Conservation (phyloP, 148 eudicot species). For the Silene latifolia region DNA sequence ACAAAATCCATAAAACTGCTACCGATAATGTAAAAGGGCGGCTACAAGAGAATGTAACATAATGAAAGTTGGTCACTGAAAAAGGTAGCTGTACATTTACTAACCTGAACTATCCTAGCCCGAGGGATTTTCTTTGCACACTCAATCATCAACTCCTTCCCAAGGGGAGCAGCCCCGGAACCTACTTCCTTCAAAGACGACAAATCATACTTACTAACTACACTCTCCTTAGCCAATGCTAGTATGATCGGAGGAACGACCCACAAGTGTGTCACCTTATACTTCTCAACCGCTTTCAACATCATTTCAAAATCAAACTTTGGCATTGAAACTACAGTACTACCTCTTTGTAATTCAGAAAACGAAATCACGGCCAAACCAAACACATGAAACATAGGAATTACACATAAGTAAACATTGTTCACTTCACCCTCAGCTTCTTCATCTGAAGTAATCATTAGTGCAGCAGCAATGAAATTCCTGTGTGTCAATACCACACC, state of each 20-base stretch:
- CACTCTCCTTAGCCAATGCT: slow-evolving; percentile 57
- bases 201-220: slow-evolving; percentile 56
- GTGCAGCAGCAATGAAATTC: slow-evolving; percentile 53
- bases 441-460: slow-evolving; percentile 51
- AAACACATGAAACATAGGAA: slow-evolving; percentile 88
- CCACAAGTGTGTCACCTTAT: slow-evolving; percentile 59
- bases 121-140: slow-evolving; percentile 55
- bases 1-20: too few relatives aligned
- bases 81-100: neutral
- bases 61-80: too few relatives aligned
- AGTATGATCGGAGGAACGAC: slow-evolving; percentile 71
- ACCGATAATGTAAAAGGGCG: too few relatives aligned
- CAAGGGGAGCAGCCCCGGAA: slow-evolving; percentile 82
- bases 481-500: slow-evolving; percentile 66
- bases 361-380: slow-evolving; percentile 53
- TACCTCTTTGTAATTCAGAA: slow-evolving; percentile 59
- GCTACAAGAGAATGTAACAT: too few relatives aligned
- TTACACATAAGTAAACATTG: slow-evolving; percentile 45
- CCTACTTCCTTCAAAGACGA: slow-evolving; percentile 63
- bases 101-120: slow-evolving; percentile 48
- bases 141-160: slow-evolving; percentile 70
- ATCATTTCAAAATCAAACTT: slow-evolving; percentile 58
- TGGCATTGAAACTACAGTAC: slow-evolving; percentile 45
- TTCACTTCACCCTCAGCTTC: slow-evolving; percentile 46
- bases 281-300: slow-evolving; percentile 57